Evolutionary conservation across 75 land plant species (phyloP), one percentile per base, ranked within the genome.

Genomic region (Ceratopteris richardii): DNA sequence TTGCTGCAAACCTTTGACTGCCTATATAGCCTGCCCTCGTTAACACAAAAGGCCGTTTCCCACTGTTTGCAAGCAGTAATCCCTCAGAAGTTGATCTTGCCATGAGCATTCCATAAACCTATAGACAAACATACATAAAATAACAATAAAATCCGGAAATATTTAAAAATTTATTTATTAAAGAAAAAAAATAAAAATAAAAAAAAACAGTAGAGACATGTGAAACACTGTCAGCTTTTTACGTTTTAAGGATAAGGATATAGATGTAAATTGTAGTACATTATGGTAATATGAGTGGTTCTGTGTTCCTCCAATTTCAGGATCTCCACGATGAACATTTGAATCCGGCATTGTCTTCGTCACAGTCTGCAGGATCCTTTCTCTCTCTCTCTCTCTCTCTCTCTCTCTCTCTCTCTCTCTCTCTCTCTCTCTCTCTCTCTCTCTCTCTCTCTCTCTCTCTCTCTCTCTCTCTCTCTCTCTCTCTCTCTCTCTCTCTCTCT

Each of bases 21-120:
- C 98, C 98, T 40, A 93, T 66, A 62, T 71, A 93, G 12, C 87
- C 98, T 68, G 98, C 98, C 62, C 98, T 74, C 0, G 98, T 88
- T 51, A 93, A 81, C 50, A 93, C 98, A 77, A 93, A 93, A 18
- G 98, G 98, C 20, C 98, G 75, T 51, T 65, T 83, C 0, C 62
- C 58, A 23, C 54, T 57, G 57, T 69, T 65, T 39, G 83, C 90
- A 46, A 81, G 74, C 64, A 81, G 68, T 90, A 88, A 85, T 33
- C 98, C 98, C 64, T 89, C 96, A 65, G 61, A 81, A 19, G 98
- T 93, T 12, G 98, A 85, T 59, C 82, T 80, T 37, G 90, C 95
- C 90, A 89, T 90, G 51, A 93, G 51, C 80, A 83, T 71, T 11
- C 98, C 98, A 89, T 93, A 93, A 0, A 89, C 98, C 98, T 89